phyloP scores from a whole-genome alignment of 1,284 basidiomycete species.

The Irpex rosettiformis region DNA sequence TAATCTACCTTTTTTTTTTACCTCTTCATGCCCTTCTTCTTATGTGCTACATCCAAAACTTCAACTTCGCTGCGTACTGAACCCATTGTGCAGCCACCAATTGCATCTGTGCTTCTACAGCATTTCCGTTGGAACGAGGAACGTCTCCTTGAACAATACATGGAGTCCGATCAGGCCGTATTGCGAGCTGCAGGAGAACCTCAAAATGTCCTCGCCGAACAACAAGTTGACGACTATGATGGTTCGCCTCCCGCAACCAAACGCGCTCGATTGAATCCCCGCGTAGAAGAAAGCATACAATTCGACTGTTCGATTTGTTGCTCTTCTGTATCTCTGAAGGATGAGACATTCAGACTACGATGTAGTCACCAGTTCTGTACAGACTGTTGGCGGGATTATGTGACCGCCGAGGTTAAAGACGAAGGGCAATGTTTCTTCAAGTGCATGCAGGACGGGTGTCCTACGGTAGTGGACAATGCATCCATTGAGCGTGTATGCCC shows the following conservation, averaged over 20 bases:
- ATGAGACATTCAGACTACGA: constrained; percentile 37
- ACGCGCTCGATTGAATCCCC: constrained; percentile 27
- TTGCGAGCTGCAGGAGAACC: constrained; percentile 35
- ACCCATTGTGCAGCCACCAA: constrained; percentile 31
- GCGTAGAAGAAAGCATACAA: constrained; percentile 28
- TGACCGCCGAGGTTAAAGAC: constrained; percentile 52
- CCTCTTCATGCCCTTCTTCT: background rate
- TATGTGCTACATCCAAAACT: background rate
- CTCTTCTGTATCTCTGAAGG: constrained; percentile 31
- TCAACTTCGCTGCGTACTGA: background rate
- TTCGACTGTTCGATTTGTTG: constrained; percentile 52
- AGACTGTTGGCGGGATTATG: constrained; percentile 56
- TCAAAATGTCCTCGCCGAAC: constrained; percentile 8
- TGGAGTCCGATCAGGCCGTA: constrained; percentile 45
- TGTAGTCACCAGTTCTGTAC: constrained; percentile 55
- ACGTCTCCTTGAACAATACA: constrained; percentile 52
- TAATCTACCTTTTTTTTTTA: background rate
- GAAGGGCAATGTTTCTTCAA: constrained; percentile 60
- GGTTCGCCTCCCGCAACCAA: constrained; percentile 16
- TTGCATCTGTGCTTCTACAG: constrained; percentile 56
- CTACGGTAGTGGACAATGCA: constrained; percentile 45
- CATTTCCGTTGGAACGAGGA: constrained; percentile 69
- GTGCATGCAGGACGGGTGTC: constrained; percentile 64
- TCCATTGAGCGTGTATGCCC: constrained; percentile 41
- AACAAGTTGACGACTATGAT: background rate